Conservation (phyloP, 2,329 filamentous ascomycete genomes). For the Metarhizium brunneum region DNA sequence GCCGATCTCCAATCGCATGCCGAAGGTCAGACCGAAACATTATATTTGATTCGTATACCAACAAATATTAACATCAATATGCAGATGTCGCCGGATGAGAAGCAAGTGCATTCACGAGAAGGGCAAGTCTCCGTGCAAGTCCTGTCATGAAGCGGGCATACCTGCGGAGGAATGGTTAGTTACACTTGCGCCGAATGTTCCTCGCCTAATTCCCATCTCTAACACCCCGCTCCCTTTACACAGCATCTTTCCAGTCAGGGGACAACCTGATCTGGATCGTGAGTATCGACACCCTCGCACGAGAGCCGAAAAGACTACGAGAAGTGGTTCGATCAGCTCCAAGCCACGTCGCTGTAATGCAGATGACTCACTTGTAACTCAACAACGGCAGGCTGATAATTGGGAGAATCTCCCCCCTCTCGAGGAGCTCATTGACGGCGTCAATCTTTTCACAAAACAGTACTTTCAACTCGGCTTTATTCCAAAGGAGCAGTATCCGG, state of each 20-base stretch:
- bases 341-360: slow-evolving; percentile 26
- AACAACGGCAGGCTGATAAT: slow-evolving; percentile 22
- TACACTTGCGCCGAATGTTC: neutral
- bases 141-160: slow-evolving; percentile 41
- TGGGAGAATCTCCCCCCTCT: slow-evolving; percentile 43
- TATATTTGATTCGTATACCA: neutral
- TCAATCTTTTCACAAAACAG: slow-evolving; percentile 42
- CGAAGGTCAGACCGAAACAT: slow-evolving; percentile 31
- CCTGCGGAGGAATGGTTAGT: slow-evolving; percentile 39
- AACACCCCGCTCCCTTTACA: neutral
- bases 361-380: slow-evolving; percentile 16
- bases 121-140: slow-evolving; percentile 38
- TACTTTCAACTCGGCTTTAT: slow-evolving; percentile 54
- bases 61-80: neutral
- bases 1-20: slow-evolving; percentile 43
- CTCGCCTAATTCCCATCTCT: slow-evolving; percentile 3
- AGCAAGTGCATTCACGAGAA: slow-evolving; percentile 46
- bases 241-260: slow-evolving; percentile 43
- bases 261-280: slow-evolving; percentile 44
- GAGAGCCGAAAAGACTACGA: slow-evolving; percentile 35
- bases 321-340: slow-evolving; percentile 27
- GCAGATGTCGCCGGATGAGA: slow-evolving; percentile 45
- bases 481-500: slow-evolving; percentile 40
- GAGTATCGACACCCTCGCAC: slow-evolving; percentile 46
- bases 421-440: slow-evolving; percentile 39